Evolutionary conservation across 2,329 filamentous ascomycete species (phyloP), one percentile per base, ranked within the genome.

Genomic region (Fusarium nanum): DNA sequence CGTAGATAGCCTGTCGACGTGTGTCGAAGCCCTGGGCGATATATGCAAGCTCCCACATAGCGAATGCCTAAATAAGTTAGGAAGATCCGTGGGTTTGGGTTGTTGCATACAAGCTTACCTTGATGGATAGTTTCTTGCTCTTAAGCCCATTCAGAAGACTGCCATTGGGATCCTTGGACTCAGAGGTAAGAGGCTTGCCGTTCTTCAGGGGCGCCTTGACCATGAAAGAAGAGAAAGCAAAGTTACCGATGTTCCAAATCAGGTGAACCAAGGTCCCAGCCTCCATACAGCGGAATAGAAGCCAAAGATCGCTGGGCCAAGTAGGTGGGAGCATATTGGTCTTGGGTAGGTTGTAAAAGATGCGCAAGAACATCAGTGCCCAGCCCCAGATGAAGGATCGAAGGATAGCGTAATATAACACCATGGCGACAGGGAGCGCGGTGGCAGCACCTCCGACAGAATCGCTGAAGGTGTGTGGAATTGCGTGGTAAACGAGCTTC

Each of bases 111-210:
- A 10, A 34, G 77, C 84, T 74, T 81, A 92, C 91, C 80, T 88
- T 90, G 64, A 93, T 89, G 12, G 92, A 85, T 11, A 93, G 85
- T 78, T 95, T 96, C 81, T 94, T 96, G 70, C 91, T 91, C 77
- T 91, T 94, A 47, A 98, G 80, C 0, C 95, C 95, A 60, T 90
- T 93, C 50, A 98, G 79, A 28, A 98, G 84, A 77, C 93, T 97
- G 37, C 93, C 94, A 75, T 97, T 98, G 1, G 95, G 93, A 78
- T 98, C 94, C 76, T 93, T 96, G 18, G 93, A 93, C 71, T 95
- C 92, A 20, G 88, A 87, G 1, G 93, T 97, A 59, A 98, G 86
- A 6, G 94, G 94, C 74, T 91, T 88, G n/a, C 87, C 91, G 71
- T 92, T 92, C 83, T 97, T 97, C 56, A 97, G 78, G 1, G 95